These are phyloP conservation scores for Ceratocystis cubensis DNA, from an alignment of 2,329 filamentous ascomycete species.

Conservation along the genomic window DNA sequence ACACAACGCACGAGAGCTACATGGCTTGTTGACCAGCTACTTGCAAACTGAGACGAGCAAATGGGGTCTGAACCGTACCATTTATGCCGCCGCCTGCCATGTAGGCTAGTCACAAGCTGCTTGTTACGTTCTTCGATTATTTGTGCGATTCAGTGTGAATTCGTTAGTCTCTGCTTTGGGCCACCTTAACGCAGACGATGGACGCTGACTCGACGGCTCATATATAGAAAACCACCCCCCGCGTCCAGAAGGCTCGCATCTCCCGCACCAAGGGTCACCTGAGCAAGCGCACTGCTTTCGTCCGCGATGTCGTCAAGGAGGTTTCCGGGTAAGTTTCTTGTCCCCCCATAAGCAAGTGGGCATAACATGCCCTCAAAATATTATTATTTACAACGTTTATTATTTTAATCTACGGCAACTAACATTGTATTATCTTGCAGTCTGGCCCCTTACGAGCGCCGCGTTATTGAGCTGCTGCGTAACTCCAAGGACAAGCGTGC, in stretches of 20 bases:
- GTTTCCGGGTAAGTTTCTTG: conserved; percentile 66
- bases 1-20: conserved; percentile 14
- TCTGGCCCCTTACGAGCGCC: conserved; percentile 91
- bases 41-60: neutral
- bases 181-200: conserved; percentile 41
- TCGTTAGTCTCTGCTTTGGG: conserved; percentile 21
- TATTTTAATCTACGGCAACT: neutral
- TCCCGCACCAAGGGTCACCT: conserved; percentile 87
- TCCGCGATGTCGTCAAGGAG: conserved; percentile 95
- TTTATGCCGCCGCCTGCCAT: too few relatives aligned
- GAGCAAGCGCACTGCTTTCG: conserved; percentile 94
- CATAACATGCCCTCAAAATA: neutral
- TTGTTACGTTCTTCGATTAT: neutral
- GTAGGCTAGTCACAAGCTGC: neutral
- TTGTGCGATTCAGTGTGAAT: conserved; percentile 10
- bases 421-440: conserved; percentile 30
- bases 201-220: conserved; percentile 43
- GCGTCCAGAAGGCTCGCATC: conserved; percentile 65
- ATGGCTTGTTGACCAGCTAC: neutral
- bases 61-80: conserved; percentile 3
- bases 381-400: neutral
- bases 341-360: neutral
- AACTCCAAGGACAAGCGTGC: conserved; percentile 99
- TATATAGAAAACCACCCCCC: conserved; percentile 68
- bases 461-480: conserved; percentile 95